Conservation (phyloP, 2,329 filamentous ascomycete species). For the Colletotrichum truncatum region DNA sequence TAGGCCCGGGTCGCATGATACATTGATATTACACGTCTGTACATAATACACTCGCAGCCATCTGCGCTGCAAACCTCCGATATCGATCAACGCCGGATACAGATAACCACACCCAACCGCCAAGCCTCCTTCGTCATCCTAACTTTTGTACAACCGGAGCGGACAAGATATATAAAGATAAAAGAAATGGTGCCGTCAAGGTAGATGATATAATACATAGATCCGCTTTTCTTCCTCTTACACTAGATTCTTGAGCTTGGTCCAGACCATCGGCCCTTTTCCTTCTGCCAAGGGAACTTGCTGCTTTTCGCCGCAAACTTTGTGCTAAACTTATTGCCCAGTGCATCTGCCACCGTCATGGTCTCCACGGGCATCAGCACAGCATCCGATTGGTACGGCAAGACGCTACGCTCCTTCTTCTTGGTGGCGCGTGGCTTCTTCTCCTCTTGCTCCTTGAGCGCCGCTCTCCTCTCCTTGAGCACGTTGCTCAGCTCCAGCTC, state of each 20-base stretch:
- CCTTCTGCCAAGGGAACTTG: slow-evolving; percentile 29
- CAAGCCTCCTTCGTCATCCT: background rate
- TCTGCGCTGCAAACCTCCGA: background rate
- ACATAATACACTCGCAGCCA: background rate
- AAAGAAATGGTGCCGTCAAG: slow-evolving; percentile 3
- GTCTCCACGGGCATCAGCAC: slow-evolving; percentile 44
- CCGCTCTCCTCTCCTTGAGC: slow-evolving; percentile 66
- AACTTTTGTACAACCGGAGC: slow-evolving; percentile 9
- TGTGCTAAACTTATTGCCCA: slow-evolving; percentile 31
- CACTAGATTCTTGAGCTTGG: slow-evolving; percentile 29
- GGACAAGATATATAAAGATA: background rate
- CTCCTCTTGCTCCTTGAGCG: slow-evolving; percentile 35
- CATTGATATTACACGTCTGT: slow-evolving; percentile 4
- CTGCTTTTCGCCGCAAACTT: slow-evolving; percentile 20
- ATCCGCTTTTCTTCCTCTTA: background rate
- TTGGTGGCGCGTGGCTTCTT: slow-evolving; percentile 21
- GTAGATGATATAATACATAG: slow-evolving; percentile 10
- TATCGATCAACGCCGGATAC: background rate
- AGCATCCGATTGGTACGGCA: slow-evolving; percentile 48
- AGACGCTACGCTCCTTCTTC: slow-evolving; percentile 32
- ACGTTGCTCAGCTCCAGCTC: slow-evolving; percentile 80
- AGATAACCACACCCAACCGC: background rate
- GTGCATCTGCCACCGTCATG: slow-evolving; percentile 45
- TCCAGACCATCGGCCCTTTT: slow-evolving; percentile 27
- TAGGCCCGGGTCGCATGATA: background rate